Percentiles rank a stretch among this genome's conserved stretches.
These are phyloP conservation scores for Arachnopeziza araneosa DNA, from an alignment of 2,329 filamentous ascomycete species.

Conservation along the genomic window DNA sequence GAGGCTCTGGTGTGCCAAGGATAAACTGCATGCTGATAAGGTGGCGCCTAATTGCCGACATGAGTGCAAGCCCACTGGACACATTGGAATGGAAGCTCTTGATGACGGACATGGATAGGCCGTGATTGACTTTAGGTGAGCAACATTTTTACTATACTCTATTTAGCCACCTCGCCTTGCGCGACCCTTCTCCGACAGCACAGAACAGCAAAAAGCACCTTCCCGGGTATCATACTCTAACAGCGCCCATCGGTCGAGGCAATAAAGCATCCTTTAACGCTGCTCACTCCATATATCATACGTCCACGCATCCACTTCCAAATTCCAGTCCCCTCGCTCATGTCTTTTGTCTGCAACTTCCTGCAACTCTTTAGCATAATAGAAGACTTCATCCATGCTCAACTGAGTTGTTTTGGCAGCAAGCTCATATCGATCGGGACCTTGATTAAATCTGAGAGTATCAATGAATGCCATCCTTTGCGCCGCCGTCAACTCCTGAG, in stretches of 20 bases:
- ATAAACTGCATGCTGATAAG: background rate
- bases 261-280: background rate
- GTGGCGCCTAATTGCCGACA: background rate
- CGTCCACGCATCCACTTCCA: background rate
- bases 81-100: no score
- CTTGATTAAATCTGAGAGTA: background rate
- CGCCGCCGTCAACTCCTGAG: background rate
- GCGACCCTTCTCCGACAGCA: background rate
- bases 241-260: background rate
- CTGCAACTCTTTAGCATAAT: background rate
- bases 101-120: no score
- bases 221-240: background rate
- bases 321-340: background rate
- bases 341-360: background rate
- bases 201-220: background rate
- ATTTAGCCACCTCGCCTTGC: no score
- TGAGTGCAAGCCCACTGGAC: no score
- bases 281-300: background rate
- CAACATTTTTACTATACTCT: no score
- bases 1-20: background rate
- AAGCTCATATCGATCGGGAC: background rate
- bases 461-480: background rate
- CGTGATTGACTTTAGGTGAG: no score
- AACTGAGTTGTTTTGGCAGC: background rate
- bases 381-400: background rate